Percentiles rank a stretch among this genome's conserved stretches.
These are phyloP conservation scores for Neofusicoccum kwambonambiense DNA, from an alignment of 2,329 filamentous ascomycete species.

Conservation along the genomic window DNA sequence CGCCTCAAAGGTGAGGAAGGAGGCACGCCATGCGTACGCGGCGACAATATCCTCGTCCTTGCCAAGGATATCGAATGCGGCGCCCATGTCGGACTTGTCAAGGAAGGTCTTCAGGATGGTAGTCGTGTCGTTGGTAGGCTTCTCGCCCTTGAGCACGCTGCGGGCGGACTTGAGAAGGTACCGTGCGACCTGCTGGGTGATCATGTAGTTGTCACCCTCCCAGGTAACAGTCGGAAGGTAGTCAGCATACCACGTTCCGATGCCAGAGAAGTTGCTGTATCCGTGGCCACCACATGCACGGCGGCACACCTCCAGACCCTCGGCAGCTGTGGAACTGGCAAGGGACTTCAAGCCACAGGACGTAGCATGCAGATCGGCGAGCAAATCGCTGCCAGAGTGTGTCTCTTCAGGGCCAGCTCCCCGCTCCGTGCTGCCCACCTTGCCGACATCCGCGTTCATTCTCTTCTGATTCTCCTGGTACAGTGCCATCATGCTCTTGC, in stretches of 20 bases:
- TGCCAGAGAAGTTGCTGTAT: slow-evolving; percentile 73
- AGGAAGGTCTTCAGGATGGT: slow-evolving; percentile 65
- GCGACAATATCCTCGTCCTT: slow-evolving; percentile 68
- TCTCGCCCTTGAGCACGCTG: slow-evolving; percentile 63
- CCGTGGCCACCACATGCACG: slow-evolving; percentile 76
- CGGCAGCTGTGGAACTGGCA: slow-evolving; percentile 68
- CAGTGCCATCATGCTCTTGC: slow-evolving; percentile 70
- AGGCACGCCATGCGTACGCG: slow-evolving; percentile 73
- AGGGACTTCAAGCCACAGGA: slow-evolving; percentile 75
- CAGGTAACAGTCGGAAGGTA: slow-evolving; percentile 70
- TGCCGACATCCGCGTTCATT: slow-evolving; percentile 51
- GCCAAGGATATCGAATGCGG: slow-evolving; percentile 72
- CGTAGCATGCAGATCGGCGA: slow-evolving; percentile 74
- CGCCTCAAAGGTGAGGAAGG: slow-evolving; percentile 73
- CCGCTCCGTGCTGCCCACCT: slow-evolving; percentile 46
- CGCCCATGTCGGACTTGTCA: slow-evolving; percentile 65
- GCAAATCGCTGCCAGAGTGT: slow-evolving; percentile 62
- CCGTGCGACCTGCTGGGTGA: slow-evolving; percentile 74
- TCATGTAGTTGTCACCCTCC: slow-evolving; percentile 82
- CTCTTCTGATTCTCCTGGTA: slow-evolving; percentile 71
- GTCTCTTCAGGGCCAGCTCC: slow-evolving; percentile 68
- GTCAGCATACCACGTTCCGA: slow-evolving; percentile 72
- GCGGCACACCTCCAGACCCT: slow-evolving; percentile 72
- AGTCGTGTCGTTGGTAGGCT: slow-evolving; percentile 66
- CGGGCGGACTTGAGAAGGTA: slow-evolving; percentile 75